These are phyloP conservation scores for Aphanomyces invadans DNA, from an alignment of 352 stramenopile species.

Conservation along the genomic window DNA sequence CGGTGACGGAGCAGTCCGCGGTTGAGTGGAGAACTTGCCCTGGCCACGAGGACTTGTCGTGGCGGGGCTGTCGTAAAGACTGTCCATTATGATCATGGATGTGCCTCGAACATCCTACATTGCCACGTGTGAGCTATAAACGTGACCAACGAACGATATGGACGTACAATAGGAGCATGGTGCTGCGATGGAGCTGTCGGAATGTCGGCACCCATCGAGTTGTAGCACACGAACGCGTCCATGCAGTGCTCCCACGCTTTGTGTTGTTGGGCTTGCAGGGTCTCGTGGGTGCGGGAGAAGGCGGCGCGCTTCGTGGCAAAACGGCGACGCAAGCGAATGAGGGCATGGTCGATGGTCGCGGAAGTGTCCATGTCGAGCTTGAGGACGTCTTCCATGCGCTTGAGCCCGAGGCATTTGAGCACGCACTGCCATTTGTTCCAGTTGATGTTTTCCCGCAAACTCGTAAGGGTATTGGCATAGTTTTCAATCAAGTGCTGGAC, in stretches of 20 bases:
- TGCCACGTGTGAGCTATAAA: background rate
- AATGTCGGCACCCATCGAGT: background rate
- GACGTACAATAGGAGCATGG: background rate
- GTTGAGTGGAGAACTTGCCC: too few species aligned
- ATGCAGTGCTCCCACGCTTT: slow-evolving; percentile 7
- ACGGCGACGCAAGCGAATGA: slow-evolving; percentile 1
- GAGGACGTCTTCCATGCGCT: slow-evolving; percentile 22
- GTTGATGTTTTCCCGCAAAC: slow-evolving; percentile 11
- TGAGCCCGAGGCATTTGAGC: slow-evolving; percentile 21
- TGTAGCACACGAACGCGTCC: slow-evolving; percentile 11
- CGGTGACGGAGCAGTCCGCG: too few species aligned
- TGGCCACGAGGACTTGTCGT: too few species aligned
- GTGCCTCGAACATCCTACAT: background rate
- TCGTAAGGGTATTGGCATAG: slow-evolving; percentile 14
- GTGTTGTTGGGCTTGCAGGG: slow-evolving; percentile 1
- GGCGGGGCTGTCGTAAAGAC: background rate
- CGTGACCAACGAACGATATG: too few species aligned
- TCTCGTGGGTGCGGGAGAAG: slow-evolving; percentile 1
- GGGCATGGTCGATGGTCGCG: background rate
- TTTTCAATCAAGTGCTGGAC: slow-evolving; percentile 13
- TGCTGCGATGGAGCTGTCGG: background rate
- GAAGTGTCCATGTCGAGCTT: slow-evolving; percentile 16
- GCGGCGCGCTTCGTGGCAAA: slow-evolving; percentile 1
- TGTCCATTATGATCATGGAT: background rate
- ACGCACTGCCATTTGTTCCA: slow-evolving; percentile 24